Evolutionary conservation across 768 basidiomycete species (phyloP).

Genomic region (Pulveroboletus frians): DNA sequence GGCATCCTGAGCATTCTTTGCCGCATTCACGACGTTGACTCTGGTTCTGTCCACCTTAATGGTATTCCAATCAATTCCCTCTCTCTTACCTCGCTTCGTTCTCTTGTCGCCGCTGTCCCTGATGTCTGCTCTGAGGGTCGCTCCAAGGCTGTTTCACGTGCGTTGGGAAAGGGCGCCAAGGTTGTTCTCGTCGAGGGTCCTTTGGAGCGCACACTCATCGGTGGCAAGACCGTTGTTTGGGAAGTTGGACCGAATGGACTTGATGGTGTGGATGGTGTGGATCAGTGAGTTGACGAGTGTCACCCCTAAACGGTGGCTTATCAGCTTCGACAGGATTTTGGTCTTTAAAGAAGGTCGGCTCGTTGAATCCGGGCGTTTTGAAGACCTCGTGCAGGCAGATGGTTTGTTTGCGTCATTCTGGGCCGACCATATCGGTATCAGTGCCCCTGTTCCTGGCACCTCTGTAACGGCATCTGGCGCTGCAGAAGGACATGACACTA

Average conservation of each 20-base stretch:
- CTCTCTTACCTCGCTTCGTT: slow-evolving; percentile 73
- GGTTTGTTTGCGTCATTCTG: slow-evolving; percentile 84
- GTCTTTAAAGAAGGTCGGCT: slow-evolving; percentile 90
- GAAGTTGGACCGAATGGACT: slow-evolving; percentile 18
- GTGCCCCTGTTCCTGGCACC: slow-evolving; percentile 36
- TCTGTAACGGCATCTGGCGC: slow-evolving; percentile 22
- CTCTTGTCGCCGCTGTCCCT: slow-evolving; percentile 86
- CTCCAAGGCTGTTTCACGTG: slow-evolving; percentile 22
- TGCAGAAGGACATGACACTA: slow-evolving; percentile 26
- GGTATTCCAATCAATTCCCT: slow-evolving; percentile 85
- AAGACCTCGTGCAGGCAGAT: slow-evolving; percentile 65
- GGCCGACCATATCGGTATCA: slow-evolving; percentile 73
- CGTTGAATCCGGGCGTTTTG: slow-evolving; percentile 75
- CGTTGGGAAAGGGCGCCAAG: slow-evolving; percentile 21
- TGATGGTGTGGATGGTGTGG: slow-evolving; percentile 52
- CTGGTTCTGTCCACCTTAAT: slow-evolving; percentile 77
- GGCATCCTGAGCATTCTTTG: slow-evolving; percentile 85
- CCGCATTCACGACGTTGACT: slow-evolving; percentile 86
- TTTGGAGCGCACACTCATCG: slow-evolving; percentile 16
- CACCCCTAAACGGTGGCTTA: not conserved
- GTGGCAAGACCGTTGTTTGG: slow-evolving; percentile 27
- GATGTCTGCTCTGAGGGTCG: slow-evolving; percentile 50
- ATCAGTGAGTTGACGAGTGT: slow-evolving; percentile 41
- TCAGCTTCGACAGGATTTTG: slow-evolving; percentile 54
- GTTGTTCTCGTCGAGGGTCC: slow-evolving; percentile 24